Evolutionary conservation across 768 basidiomycete genomes (phyloP).

Genomic region (Pisolithus marmoratus): DNA sequence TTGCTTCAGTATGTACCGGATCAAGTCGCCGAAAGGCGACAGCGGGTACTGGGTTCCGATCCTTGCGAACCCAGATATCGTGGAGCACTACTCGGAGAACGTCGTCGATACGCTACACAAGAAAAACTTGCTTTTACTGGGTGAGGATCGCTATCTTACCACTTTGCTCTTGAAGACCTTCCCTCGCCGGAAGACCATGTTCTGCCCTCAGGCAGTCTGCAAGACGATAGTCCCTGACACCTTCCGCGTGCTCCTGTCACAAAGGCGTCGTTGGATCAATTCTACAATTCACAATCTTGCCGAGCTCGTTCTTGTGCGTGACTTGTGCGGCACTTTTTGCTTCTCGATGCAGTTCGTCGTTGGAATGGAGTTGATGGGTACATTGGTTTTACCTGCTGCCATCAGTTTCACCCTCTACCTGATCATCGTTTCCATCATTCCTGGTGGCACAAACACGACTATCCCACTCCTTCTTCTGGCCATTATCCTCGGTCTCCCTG

Average conservation of each 20-base stretch:
- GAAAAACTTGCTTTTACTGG: constrained; percentile 95
- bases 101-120: constrained; percentile 99
- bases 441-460: constrained; percentile 68
- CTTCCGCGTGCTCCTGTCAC: constrained; percentile 87
- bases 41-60: constrained; percentile 98
- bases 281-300: constrained; percentile 96
- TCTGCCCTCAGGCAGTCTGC: constrained; percentile 98
- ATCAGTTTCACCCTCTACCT: constrained; percentile 96
- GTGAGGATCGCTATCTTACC: constrained; percentile 98
- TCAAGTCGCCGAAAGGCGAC: constrained; percentile 98
- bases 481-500: constrained; percentile 93
- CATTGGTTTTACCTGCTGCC: constrained; percentile 93
- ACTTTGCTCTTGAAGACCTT: constrained; percentile 98
- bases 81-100: constrained; percentile 99
- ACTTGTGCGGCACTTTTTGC: constrained; percentile 99
- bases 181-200: constrained; percentile 98
- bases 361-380: constrained; percentile 96
- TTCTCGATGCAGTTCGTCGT: constrained; percentile 99
- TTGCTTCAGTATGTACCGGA: constrained; percentile 99
- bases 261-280: constrained; percentile 99
- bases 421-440: constrained; percentile 82
- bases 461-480: constrained; percentile 91
- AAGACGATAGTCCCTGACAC: constrained; percentile 98
- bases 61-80: constrained; percentile 96
- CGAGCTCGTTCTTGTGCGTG: constrained; percentile 91